Conservation (phyloP, 1,139 yeast genomes). For the Casaregolazyma lundiana region DNA sequence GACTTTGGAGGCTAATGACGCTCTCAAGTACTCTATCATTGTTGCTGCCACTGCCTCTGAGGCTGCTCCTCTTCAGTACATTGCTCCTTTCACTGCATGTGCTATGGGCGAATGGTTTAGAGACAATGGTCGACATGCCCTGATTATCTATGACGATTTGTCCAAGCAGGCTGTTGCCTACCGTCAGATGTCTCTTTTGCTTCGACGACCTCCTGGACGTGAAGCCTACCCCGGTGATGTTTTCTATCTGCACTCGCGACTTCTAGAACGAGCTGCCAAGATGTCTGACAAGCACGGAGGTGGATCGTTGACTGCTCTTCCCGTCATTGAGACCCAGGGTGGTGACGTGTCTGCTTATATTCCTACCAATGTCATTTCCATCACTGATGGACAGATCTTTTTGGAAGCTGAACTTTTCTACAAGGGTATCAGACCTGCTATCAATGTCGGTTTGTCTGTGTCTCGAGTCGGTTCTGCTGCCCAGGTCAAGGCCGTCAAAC, state of each 20-base stretch:
- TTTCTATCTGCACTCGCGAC: constrained; percentile 93
- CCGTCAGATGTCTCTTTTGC: constrained; percentile 97
- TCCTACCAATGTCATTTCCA: constrained; percentile 96
- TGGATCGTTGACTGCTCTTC: constrained; percentile 95
- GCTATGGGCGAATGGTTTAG: constrained; percentile 99
- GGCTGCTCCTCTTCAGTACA: constrained; percentile 99
- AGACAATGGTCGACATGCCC: constrained; percentile 97
- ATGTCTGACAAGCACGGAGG: constrained; percentile 85
- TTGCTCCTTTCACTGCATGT: constrained; percentile 99
- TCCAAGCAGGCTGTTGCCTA: constrained; percentile 99
- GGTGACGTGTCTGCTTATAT: constrained; percentile 98
- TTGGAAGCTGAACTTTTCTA: constrained; percentile 99
- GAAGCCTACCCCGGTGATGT: constrained; percentile 98
- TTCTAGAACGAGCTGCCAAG: constrained; percentile 97
- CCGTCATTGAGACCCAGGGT: constrained; percentile 97
- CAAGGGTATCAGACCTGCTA: constrained; percentile 99
- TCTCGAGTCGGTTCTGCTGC: constrained; percentile 99
- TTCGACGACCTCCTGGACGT: constrained; percentile 97
- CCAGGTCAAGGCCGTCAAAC: constrained; percentile 99
- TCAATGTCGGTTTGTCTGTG: constrained; percentile 99
- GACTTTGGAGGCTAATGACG: constrained; percentile 97
- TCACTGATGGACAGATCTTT: constrained; percentile 97
- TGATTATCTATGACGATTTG: constrained; percentile 96
- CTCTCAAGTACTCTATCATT: constrained; percentile 94
- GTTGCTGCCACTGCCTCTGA: constrained; percentile 99